Evolutionary conservation across 768 basidiomycete genomes (phyloP).

Genomic region (Coprinopsis cinerea): DNA sequence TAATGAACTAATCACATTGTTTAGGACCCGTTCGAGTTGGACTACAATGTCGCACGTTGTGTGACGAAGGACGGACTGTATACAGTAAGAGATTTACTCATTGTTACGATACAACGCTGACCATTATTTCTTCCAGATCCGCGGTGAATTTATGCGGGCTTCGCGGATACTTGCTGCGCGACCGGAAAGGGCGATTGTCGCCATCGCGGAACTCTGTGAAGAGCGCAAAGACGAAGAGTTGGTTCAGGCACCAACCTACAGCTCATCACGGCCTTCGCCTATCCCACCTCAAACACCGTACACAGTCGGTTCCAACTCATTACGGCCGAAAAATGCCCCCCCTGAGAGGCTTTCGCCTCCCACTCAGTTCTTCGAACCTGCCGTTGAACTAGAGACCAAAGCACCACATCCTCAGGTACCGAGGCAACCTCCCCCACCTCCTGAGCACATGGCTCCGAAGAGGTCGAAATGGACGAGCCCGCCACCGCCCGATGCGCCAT

Average conservation of each 20-base stretch:
- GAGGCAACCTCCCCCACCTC: conserved; percentile 37
- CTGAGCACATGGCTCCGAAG: conserved; percentile 78
- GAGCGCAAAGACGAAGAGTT: conserved; percentile 73
- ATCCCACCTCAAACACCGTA: conserved; percentile 68
- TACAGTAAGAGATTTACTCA: conserved; percentile 48
- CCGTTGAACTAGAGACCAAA: conserved; percentile 24
- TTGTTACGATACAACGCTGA: conserved; percentile 8
- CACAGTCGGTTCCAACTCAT: conserved; percentile 55
- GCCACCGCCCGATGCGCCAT: conserved; percentile 70
- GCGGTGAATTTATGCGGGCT: conserved; percentile 97
- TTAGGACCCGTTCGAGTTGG: conserved; percentile 96
- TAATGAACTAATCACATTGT: conserved; percentile 3
- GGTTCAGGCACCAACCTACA: conserved; percentile 41
- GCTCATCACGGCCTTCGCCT: conserved; percentile 32
- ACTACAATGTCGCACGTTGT: conserved; percentile 94
- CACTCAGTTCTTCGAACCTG: conserved; percentile 41
- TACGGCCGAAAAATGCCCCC: conserved; percentile 40
- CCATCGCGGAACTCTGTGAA: conserved; percentile 86
- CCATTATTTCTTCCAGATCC: conserved; percentile 55
- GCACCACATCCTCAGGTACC: conserved; percentile 8
- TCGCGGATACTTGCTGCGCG: conserved; percentile 75
- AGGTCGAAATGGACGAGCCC: conserved; percentile 83
- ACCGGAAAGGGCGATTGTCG: conserved; percentile 75
- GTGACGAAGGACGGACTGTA: conserved; percentile 96
- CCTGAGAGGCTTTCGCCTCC: conserved; percentile 52